Percentiles rank a stretch among this genome's conserved stretches.
Conservation (phyloP, 139 green algal species). For the Chlorella sp. region DNA sequence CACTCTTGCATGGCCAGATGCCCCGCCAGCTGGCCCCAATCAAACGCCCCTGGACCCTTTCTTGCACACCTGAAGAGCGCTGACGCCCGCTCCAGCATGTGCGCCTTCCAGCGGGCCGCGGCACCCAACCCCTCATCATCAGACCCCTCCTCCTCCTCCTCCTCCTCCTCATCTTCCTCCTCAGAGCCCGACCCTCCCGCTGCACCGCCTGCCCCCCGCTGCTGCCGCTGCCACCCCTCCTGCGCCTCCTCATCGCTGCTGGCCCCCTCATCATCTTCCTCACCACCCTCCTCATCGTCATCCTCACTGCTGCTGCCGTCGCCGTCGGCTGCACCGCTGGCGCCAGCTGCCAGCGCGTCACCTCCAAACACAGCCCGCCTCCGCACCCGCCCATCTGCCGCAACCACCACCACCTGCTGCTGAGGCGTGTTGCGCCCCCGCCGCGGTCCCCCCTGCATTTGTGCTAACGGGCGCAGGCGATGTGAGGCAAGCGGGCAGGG, state of each 20-base stretch:
- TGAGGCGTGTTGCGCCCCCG: background rate
- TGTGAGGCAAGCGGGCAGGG: background rate
- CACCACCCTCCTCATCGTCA: constrained; percentile 13
- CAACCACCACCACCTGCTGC: constrained; percentile 12
- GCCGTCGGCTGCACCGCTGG: background rate
- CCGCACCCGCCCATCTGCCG: constrained; percentile 56
- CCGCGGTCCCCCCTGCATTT: background rate
- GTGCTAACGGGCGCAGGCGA: background rate
- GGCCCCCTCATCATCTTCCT: background rate
- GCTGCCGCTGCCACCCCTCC: constrained; percentile 9
- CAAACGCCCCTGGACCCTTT: too few relatives aligned
- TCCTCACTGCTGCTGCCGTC: constrained; percentile 7
- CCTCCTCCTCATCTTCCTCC: constrained; percentile 1
- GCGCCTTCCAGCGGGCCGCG: constrained; percentile 67
- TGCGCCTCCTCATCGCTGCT: constrained; percentile 41
- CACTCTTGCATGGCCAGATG: too few relatives aligned
- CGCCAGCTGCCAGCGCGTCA: constrained; percentile 11
- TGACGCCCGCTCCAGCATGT: constrained; percentile 50
- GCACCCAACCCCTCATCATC: constrained; percentile 52
- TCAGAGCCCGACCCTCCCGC: constrained; percentile 9
- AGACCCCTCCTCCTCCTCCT: constrained; percentile 18
- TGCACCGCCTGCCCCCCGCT: background rate
- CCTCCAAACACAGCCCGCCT: constrained; percentile 64
- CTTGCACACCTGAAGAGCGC: constrained; percentile 54
- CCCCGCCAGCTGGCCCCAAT: too few relatives aligned